Base-by-base conservation (phyloP, 768 basidiomycete species). In the Amanita rimosa region DNA sequence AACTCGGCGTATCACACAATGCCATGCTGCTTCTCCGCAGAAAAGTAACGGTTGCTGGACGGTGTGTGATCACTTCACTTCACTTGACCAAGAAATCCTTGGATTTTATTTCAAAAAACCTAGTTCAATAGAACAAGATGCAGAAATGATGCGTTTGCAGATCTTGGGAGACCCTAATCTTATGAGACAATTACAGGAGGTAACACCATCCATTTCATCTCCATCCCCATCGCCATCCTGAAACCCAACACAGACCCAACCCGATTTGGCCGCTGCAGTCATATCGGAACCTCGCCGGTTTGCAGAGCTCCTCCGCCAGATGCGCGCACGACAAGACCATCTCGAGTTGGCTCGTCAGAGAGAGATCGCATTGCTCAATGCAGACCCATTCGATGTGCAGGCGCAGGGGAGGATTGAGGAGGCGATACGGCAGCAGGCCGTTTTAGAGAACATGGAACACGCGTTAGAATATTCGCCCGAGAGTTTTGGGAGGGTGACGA, bases 361-460 rank as follows among this genome's bases (percentile, higher is more conserved):
- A 34, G 82, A 82, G 61, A 76, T 85, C 41, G 72, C 71, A 54
- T 65, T 68, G 13, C 73, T 97, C 52, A 86, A 95, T 56, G 83
- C 85, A 0, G 83, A 97, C 64, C 93, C 95, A 1, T 97, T 76
- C 64, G 83, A 96, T 59, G 67, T 96, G 1, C 93, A 97, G 60
- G 92, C 93, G 1, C 96, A 98, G 66, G 72, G 72, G 51, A 82
- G 75, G 70, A 99, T 99, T 48, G 96, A 95, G 64, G 96, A 98
- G 59, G 81, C 82, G 4, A 97, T 99, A 53, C 67, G 85, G 51
- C 85, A 91, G 61, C 77, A 96, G 60, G 88, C 86, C 1, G 85
- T 98, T 33, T 64, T 83, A 56, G 94, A 97, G 70, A 96, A 96
- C 60, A 73, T 94, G 75, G 80, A 86, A 50, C 91, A 96, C 66